A percentile compares a stretch with the other conserved stretches of the same genome.
phyloP scores from a whole-genome alignment of 2,329 filamentous ascomycete species.

The Alternaria incomplexa region DNA sequence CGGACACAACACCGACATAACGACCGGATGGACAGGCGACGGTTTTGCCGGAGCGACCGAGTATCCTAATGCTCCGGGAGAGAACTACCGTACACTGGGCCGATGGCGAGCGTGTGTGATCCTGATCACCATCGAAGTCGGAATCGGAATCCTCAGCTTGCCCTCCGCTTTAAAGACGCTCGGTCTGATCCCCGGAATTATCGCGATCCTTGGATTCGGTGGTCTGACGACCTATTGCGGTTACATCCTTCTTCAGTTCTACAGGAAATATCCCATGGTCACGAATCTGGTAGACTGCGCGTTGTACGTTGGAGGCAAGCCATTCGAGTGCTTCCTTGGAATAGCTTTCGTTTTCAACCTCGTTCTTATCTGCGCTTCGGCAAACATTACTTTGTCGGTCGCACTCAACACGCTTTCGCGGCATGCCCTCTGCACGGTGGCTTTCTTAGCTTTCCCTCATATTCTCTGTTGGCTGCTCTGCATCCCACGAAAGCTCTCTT shows the following conservation, averaged over 20 bases:
- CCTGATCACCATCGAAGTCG: slow-evolving; percentile 40
- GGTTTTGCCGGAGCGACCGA: slow-evolving; percentile 28
- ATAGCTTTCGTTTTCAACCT: slow-evolving; percentile 35
- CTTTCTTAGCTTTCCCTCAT: slow-evolving; percentile 67
- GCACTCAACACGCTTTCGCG: slow-evolving; percentile 69
- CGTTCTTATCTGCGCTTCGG: slow-evolving; percentile 36
- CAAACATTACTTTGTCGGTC: slow-evolving; percentile 54
- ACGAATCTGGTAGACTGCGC: slow-evolving; percentile 40
- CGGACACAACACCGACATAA: slow-evolving; percentile 32
- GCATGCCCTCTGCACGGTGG: slow-evolving; percentile 67
- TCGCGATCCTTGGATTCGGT: slow-evolving; percentile 38
- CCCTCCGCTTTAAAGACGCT: slow-evolving; percentile 37
- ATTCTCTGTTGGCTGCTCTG: slow-evolving; percentile 66
- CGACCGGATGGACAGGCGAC: slow-evolving; percentile 34
- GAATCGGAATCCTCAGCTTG: slow-evolving; percentile 37
- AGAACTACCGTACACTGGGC: slow-evolving; percentile 35
- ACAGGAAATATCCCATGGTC: slow-evolving; percentile 34
- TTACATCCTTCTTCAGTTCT: slow-evolving; percentile 35
- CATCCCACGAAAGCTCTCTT: slow-evolving; percentile 66
- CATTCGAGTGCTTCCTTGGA: slow-evolving; percentile 34
- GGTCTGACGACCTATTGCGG: slow-evolving; percentile 35
- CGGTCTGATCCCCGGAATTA: slow-evolving; percentile 39
- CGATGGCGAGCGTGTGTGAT: slow-evolving; percentile 39
- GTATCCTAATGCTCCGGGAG: slow-evolving; percentile 24
- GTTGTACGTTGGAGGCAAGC: slow-evolving; percentile 33